Evolutionary conservation across 306 rosid genomes (phyloP), one percentile per base, ranked within the genome.

Genomic region (Fragaria ananassa): DNA sequence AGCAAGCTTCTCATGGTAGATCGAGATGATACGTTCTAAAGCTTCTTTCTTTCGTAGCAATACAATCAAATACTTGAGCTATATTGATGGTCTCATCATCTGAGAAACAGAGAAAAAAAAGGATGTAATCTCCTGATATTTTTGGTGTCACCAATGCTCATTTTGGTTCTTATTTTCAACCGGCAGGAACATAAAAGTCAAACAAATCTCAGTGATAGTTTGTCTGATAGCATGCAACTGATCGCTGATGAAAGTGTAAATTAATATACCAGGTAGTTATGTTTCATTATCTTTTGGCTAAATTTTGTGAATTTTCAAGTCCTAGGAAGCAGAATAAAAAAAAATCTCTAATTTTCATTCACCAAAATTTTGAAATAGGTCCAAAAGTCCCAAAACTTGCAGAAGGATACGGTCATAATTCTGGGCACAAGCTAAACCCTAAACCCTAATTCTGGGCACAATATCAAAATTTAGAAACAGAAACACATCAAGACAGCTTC

Each of bases 1-100:
- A 81, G 88, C 97, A 86, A 58, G 76, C 87, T 75, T 75, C 87
- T 35, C 60, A 60, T 0, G 82, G 82, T 41, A 86, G 87, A 74
- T 83, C 79, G 14, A 81, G 82, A 75, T 84, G 81, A 37, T 45
- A 66, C 53, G 62, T 42, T 39, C 58, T 29, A 31, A 61, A 58
- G 61, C 64, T 29, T 61, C 41, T n/a, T 58, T n/a, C 23, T 8
- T 6, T 6, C 6, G 11, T 60, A 65, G 51, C 72, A 56, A n/a
- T 53, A n/a, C 15, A 54, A 13, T 31, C 8, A 17, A 58, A 10
- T 35, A 35, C 39, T 35, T 35, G 39, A 35, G 39, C 5, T 35
- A 35, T 35, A 35, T 4, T 35, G 39, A 35, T 35, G 39, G 39
- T 18, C 57, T n/a, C 57, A 54, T 54, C 61, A 54, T 53, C 0